Base-by-base conservation (phyloP, 805 yeast species). In the Candida cerambycidarum region DNA sequence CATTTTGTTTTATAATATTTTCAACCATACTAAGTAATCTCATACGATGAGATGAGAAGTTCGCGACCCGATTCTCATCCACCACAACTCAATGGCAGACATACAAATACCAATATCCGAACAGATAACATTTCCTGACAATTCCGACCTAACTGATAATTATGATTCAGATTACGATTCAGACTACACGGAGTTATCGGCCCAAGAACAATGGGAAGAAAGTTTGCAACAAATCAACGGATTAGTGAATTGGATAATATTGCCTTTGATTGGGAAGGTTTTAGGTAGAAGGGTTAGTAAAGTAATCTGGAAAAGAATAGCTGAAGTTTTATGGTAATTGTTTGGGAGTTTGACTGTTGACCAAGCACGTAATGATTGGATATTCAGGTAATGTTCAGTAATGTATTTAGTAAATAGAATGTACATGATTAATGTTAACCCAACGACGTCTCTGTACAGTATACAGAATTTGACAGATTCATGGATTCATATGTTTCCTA, bases 141-240 rank as follows among this genome's bases (percentile, higher is more conserved):
- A n/a, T n/a, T n/a, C n/a, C n/a, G 25, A 29, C 42, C n/a, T 4
- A 11, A 9, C 13, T 11, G 29, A 32, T 15, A 46, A 43, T 5
- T 35, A 28, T n/a, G 42, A 32, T 7, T 28, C 54, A n/a, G 44
- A 41, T 4, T 35, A 41, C 14, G 44, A 41, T 32, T 48, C 53
- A 9, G 61, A 58, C 25, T 45, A 41, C 34, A 38, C 42, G 10
- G 48, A 49, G 55, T 50, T 69, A 39, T 62, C 78, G 27, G 83
- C 87, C 1, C 85, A 82, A 52, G 72, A 79, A 50, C 88, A 84
- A 53, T 84, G 89, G 89, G 85, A 83, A 40, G 85, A 81, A 52
- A 80, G 84, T 27, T 47, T 84, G 37, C 63, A 65, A 34, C 89
- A 84, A 58, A 56, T 85, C 43, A 71, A 70, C 30, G 76, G 76